phyloP scores from a whole-genome alignment of 2,329 filamentous ascomycete species.

The Exophiala dermatitidis region DNA sequence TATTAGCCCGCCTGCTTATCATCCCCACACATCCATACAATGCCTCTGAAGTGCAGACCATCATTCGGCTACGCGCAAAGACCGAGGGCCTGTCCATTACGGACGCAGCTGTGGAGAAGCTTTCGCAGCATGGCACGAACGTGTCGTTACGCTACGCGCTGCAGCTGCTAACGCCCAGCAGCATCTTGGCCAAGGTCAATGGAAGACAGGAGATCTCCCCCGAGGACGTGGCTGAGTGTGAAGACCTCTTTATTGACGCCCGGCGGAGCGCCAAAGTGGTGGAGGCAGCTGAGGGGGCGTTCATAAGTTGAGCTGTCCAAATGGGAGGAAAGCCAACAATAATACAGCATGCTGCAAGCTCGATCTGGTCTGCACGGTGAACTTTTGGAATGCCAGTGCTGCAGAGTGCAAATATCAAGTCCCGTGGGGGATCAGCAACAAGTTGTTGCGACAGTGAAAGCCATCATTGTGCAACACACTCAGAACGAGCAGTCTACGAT shows the following conservation, averaged over 20 bases:
- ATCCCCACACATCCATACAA: constrained; percentile 89
- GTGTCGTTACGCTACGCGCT: constrained; percentile 89
- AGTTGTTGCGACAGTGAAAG: too few relatives aligned
- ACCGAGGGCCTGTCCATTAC: constrained; percentile 74
- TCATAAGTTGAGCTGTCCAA: constrained; percentile 48
- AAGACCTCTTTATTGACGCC: constrained; percentile 77
- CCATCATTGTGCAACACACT: too few relatives aligned
- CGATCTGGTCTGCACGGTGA: too few relatives aligned
- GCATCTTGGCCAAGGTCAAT: constrained; percentile 81
- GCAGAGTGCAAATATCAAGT: too few relatives aligned
- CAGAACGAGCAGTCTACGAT: too few relatives aligned
- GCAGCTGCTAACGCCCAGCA: constrained; percentile 81
- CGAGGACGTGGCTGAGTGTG: constrained; percentile 70
- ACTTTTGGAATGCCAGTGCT: too few relatives aligned
- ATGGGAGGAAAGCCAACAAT: background rate
- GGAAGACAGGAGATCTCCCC: constrained; percentile 69
- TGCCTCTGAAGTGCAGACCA: constrained; percentile 82
- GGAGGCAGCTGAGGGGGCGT: constrained; percentile 57
- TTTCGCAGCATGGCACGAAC: constrained; percentile 77
- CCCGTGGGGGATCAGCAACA: too few relatives aligned
- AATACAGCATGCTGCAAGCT: too few relatives aligned
- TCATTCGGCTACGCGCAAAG: constrained; percentile 74
- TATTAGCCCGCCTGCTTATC: constrained; percentile 88
- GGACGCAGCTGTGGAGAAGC: constrained; percentile 76
- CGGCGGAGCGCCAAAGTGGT: constrained; percentile 68